phyloP scores from a whole-genome alignment of 1,139 yeast species.

The Nematodospora anomalae region DNA sequence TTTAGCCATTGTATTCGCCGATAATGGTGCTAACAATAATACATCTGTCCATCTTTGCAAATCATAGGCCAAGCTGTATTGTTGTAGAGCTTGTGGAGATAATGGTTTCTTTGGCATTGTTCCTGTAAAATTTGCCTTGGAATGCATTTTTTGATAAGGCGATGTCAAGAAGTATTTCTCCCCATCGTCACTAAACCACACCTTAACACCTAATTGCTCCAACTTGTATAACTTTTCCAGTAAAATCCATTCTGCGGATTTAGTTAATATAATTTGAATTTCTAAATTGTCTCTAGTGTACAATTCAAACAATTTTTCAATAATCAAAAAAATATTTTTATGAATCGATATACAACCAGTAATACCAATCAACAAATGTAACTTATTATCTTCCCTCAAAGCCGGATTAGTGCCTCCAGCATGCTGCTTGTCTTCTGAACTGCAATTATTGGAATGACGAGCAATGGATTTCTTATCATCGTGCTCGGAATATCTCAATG shows the following conservation, averaged over 20 bases:
- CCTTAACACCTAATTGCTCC: conserved; percentile 27
- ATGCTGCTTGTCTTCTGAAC: conserved; percentile 5
- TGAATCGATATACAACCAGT: conserved; percentile 30
- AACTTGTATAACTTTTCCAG: conserved; percentile 26
- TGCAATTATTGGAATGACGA: conserved; percentile 12
- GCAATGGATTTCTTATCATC: conserved; percentile 18
- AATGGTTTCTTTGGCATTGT: conserved; percentile 4
- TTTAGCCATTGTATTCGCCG: conserved; percentile 33
- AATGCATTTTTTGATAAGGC: conserved; percentile 15
- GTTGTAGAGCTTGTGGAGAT: conserved; percentile 16
- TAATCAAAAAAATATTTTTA: conserved; percentile 26
- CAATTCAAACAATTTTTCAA: conserved; percentile 28
- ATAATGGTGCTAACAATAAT: conserved; percentile 31
- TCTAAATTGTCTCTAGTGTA: conserved; percentile 25
- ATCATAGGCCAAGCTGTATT: conserved; percentile 22
- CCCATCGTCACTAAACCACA: conserved; percentile 30
- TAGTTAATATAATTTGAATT: conserved; percentile 29
- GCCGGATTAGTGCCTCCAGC: conserved; percentile 3
- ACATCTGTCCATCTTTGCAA: conserved; percentile 35
- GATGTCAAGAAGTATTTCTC: conserved; percentile 20
- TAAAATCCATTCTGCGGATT: conserved; percentile 29
- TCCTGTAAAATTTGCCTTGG: conserved; percentile 15
- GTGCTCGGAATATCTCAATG: conserved; percentile 16
- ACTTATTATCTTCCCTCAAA: conserved; percentile 16
- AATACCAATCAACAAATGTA: conserved; percentile 29